Evolutionary conservation across 164 flowering plant genomes (phyloP).

Genomic region (Vitis rotundifolia): DNA sequence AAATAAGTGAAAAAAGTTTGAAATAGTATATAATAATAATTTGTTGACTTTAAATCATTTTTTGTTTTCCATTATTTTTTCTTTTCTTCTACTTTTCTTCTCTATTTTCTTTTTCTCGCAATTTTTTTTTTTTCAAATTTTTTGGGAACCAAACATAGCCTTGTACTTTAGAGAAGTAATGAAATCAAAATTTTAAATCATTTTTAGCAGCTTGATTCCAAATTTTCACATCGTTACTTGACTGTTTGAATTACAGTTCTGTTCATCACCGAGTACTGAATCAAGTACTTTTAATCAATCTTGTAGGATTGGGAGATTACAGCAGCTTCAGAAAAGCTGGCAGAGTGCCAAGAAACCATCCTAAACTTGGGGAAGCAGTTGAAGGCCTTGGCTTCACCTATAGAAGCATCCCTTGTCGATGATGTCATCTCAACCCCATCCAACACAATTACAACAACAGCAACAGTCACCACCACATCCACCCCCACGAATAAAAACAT

Average conservation of each 20-base stretch:
- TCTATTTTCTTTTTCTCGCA: too few relatives aligned
- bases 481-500: conserved; percentile 10
- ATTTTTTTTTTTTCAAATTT: too few relatives aligned
- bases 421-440: conserved; percentile 29
- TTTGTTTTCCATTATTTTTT: too few relatives aligned
- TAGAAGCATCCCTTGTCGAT: conserved; percentile 33
- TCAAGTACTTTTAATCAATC: background rate
- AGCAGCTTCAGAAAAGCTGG: conserved; percentile 62
- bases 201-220: background rate
- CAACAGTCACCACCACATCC: conserved; percentile 3
- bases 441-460: conserved; percentile 4
- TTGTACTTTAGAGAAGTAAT: too few relatives aligned
- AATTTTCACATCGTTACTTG: too few relatives aligned
- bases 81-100: too few relatives aligned
- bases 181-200: background rate
- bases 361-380: conserved; percentile 58
- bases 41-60: too few relatives aligned
- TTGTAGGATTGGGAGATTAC: conserved; percentile 55
- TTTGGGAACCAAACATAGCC: too few relatives aligned
- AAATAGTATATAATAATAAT: too few relatives aligned
- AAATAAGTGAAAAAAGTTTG: too few relatives aligned
- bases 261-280: background rate
- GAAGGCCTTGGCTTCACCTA: conserved; percentile 41
- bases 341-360: conserved; percentile 71
- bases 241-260: too few relatives aligned